These are phyloP conservation scores for Coccinonectria pachysandricola DNA, from an alignment of 2,329 filamentous ascomycete genomes.

Conservation along the genomic window DNA sequence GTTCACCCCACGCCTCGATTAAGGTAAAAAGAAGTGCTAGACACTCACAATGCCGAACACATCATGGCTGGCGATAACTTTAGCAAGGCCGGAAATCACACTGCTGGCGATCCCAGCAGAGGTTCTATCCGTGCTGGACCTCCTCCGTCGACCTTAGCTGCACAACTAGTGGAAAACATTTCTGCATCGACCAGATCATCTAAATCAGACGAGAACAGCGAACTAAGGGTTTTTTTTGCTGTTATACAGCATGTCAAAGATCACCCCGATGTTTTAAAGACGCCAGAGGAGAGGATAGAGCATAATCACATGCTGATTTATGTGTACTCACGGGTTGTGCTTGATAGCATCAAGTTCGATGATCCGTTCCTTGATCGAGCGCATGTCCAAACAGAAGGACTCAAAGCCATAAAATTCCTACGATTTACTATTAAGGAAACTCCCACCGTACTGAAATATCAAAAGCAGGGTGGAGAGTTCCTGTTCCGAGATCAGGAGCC, in stretches of 20 bases:
- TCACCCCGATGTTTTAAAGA: conserved; percentile 43
- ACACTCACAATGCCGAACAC: conserved; percentile 16
- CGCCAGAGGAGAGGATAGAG: conserved; percentile 53
- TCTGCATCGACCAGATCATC: conserved; percentile 52
- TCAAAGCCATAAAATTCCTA: conserved; percentile 70
- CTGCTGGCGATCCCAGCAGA: conserved; percentile 9
- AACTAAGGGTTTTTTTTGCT: conserved; percentile 60
- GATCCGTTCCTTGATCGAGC: conserved; percentile 54
- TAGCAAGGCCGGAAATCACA: conserved; percentile 10
- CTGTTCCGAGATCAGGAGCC: conserved; percentile 48
- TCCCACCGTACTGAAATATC: conserved; percentile 52
- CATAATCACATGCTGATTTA: conserved; percentile 81
- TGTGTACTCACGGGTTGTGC: conserved; percentile 68
- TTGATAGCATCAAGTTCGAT: conserved; percentile 58
- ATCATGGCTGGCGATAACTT: conserved; percentile 20
- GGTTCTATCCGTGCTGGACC: conserved; percentile 18
- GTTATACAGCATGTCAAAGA: conserved; percentile 46
- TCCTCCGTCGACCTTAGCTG: conserved; percentile 74
- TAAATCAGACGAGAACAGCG: conserved; percentile 56
- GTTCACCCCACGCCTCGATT: background rate
- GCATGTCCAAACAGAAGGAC: conserved; percentile 47
- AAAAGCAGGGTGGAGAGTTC: conserved; percentile 29
- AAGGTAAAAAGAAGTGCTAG: conserved; percentile 3
- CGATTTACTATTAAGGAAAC: conserved; percentile 65
- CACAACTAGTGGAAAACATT: conserved; percentile 76